Evolutionary conservation across 345 rosid species (phyloP).

Genomic region (Boechera divaricarpa): DNA sequence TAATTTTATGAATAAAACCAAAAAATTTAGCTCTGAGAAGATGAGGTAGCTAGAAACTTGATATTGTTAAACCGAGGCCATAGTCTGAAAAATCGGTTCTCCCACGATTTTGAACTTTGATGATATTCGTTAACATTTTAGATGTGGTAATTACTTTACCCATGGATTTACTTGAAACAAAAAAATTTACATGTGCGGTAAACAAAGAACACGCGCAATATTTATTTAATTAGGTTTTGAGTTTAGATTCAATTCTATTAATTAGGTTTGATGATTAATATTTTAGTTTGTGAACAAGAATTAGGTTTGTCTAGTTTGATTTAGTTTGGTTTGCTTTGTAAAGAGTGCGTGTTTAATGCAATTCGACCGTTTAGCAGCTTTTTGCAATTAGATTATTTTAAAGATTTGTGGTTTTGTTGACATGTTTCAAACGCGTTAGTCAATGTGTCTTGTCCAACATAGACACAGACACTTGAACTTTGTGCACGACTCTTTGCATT

Average conservation of each 20-base stretch:
- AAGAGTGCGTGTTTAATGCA: conserved; percentile 31
- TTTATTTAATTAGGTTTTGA: neutral
- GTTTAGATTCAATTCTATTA: neutral
- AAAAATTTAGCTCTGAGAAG: neutral
- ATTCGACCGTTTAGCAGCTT: conserved; percentile 44
- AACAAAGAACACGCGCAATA: neutral
- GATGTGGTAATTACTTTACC: neutral
- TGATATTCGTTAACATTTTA: neutral
- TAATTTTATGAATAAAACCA: neutral
- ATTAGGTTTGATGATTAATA: neutral
- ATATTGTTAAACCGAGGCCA: neutral
- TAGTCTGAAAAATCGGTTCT: neutral
- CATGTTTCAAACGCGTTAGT: conserved; percentile 39
- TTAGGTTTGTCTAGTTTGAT: conserved; percentile 12
- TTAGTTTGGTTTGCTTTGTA: conserved; percentile 14
- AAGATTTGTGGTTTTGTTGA: conserved; percentile 34
- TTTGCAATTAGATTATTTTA: conserved; percentile 28
- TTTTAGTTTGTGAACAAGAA: neutral
- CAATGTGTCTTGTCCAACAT: conserved; percentile 43
- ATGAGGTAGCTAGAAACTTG: neutral
- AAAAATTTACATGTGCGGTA: neutral
- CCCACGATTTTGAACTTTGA: neutral
- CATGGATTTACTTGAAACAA: neutral
- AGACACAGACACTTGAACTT: conserved; percentile 45
- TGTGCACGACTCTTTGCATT: conserved; percentile 43